phyloP scores from a whole-genome alignment of 441 rosid genomes.

The Jatropha multifida region DNA sequence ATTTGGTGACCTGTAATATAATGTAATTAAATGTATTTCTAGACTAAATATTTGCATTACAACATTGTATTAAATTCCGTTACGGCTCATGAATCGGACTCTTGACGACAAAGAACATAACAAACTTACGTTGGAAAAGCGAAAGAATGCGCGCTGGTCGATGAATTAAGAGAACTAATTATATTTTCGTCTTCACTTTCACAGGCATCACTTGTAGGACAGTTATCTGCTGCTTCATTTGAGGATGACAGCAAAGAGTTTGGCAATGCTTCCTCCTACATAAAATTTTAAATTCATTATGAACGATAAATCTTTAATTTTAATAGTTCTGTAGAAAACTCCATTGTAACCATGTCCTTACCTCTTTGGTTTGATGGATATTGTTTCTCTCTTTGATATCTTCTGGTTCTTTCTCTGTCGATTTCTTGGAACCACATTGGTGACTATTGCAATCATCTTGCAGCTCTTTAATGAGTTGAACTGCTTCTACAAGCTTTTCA shows the following conservation, averaged over 20 bases:
- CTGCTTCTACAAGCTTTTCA: background rate
- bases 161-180: background rate
- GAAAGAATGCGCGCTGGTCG: conserved; percentile 9
- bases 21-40: too few species aligned
- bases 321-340: too few species aligned
- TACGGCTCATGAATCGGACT: too few species aligned
- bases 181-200: background rate
- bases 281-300: background rate
- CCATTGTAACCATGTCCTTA: background rate
- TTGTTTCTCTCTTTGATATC: background rate
- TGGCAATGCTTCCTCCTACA: background rate
- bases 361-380: background rate
- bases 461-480: conserved; percentile 1
- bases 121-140: conserved; percentile 19
- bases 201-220: background rate
- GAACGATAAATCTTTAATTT: too few species aligned
- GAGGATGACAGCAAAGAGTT: background rate
- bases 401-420: background rate
- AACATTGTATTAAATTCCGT: too few species aligned
- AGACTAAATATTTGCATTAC: too few species aligned
- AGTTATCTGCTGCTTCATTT: background rate
- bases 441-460: background rate
- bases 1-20: too few species aligned
- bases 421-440: background rate
- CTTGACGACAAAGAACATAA: too few species aligned